Evolutionary conservation across 1,284 basidiomycete genomes (phyloP).

Genomic region (Ceratobasidium sp.): DNA sequence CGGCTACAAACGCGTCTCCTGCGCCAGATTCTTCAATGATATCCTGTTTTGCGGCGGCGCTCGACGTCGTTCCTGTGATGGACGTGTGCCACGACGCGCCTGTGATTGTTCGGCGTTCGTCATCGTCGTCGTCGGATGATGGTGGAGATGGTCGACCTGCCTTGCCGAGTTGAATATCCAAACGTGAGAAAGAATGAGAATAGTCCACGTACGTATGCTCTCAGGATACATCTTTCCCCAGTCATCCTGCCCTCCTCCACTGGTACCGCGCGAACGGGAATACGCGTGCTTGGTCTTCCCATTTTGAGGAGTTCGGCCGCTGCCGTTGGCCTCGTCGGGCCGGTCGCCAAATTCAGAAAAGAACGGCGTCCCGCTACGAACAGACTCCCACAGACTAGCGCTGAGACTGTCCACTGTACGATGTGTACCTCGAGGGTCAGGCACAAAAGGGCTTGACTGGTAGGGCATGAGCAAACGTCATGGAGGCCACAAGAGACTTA

Average conservation of each 20-base stretch:
- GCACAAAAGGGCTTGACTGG: conserved; percentile 39
- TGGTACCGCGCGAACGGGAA: neutral
- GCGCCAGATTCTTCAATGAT: conserved; percentile 40
- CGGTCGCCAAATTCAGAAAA: conserved; percentile 24
- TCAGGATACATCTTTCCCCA: conserved; percentile 34
- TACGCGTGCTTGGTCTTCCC: neutral
- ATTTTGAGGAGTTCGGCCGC: neutral
- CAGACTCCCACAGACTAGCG: conserved; percentile 36
- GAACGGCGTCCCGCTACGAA: conserved; percentile 37
- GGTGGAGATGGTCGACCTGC: conserved; percentile 26
- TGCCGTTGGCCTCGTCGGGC: conserved; percentile 4
- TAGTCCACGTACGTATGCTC: conserved; percentile 23
- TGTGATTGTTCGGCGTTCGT: conserved; percentile 27
- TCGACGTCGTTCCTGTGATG: conserved; percentile 21
- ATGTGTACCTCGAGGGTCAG: conserved; percentile 22
- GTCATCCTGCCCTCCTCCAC: conserved; percentile 33
- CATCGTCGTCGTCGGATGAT: conserved; percentile 24
- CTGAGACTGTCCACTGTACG: conserved; percentile 20
- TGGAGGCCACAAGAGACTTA: conserved; percentile 53
- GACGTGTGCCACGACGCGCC: conserved; percentile 28
- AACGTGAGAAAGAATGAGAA: neutral
- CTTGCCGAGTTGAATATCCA: neutral
- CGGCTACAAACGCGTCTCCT: conserved; percentile 41
- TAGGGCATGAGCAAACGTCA: neutral
- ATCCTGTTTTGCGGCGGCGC: conserved; percentile 32